Conservation (phyloP, 2,329 filamentous ascomycete genomes). For the Sphaerostilbella broomeana region DNA sequence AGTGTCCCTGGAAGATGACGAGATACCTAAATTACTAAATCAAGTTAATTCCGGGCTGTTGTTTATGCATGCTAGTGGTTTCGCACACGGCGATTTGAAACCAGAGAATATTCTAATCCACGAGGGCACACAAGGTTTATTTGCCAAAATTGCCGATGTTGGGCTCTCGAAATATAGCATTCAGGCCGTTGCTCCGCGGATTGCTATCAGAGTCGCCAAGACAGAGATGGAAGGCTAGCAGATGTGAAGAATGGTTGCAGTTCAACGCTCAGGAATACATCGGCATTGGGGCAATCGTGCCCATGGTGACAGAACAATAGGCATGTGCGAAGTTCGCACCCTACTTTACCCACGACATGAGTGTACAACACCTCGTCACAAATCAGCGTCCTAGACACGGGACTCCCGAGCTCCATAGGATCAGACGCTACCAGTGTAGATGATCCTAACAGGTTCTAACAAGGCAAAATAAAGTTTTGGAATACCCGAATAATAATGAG, state of each 20-base stretch:
- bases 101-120: constrained; percentile 1
- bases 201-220: too few relatives aligned
- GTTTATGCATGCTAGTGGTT: neutral
- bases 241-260: too few relatives aligned
- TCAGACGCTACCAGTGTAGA: too few relatives aligned
- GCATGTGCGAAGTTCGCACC: neutral
- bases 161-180: neutral
- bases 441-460: too few relatives aligned
- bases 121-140: neutral
- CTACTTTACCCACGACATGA: neutral
- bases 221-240: too few relatives aligned
- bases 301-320: neutral
- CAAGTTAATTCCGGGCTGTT: neutral
- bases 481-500: too few relatives aligned
- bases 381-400: neutral
- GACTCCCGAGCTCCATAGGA: too few relatives aligned
- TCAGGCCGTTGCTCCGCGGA: too few relatives aligned
- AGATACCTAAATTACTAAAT: neutral
- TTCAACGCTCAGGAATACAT: too few relatives aligned
- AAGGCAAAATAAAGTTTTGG: too few relatives aligned
- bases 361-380: neutral
- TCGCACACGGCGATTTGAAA: neutral
- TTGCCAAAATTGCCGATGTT: neutral
- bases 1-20: neutral
- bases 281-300: too few relatives aligned